Percentiles rank a stretch among this genome's conserved stretches.
Conservation (phyloP, 1,139 yeast species). For the Lodderomyces margitis region DNA sequence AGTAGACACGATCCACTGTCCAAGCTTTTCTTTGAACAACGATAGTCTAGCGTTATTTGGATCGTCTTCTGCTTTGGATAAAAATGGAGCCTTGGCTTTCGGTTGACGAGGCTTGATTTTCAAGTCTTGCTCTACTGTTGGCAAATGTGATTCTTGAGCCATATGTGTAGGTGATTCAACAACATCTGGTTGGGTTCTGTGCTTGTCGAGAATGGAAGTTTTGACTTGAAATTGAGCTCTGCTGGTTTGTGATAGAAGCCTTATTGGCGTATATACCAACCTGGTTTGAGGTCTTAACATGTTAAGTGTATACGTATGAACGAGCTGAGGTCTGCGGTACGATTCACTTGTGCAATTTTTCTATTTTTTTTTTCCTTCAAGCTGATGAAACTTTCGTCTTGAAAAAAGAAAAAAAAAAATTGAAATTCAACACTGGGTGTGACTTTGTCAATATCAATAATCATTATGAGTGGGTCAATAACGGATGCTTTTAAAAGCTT, state of each 20-base stretch:
- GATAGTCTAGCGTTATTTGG: conserved; percentile 50
- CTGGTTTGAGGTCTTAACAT: conserved; percentile 3
- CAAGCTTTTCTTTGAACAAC: conserved; percentile 66
- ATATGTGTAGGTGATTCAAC: conserved; percentile 40
- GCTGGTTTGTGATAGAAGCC: conserved; percentile 8
- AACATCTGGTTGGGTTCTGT: conserved; percentile 14
- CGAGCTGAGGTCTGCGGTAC: not conserved
- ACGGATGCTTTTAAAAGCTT: conserved; percentile 44
- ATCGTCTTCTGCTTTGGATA: conserved; percentile 56
- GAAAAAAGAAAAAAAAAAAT: conserved; percentile 3
- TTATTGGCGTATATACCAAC: conserved; percentile 1
- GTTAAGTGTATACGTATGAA: not conserved
- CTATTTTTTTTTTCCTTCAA: not conserved
- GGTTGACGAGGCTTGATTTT: conserved; percentile 42
- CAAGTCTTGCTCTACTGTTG: conserved; percentile 42
- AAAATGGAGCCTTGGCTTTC: conserved; percentile 45
- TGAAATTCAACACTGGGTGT: not conserved
- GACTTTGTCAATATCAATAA: not conserved
- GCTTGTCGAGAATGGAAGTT: conserved; percentile 21
- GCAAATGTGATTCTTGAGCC: conserved; percentile 51
- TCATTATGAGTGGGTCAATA: conserved; percentile 38
- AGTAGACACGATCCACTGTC: conserved; percentile 64
- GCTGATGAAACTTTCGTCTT: not conserved
- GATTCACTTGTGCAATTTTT: not conserved
- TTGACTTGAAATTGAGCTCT: conserved; percentile 15